Evolutionary conservation across 257 asterid genomes (phyloP).

Genomic region (Nicotiana tabacum): DNA sequence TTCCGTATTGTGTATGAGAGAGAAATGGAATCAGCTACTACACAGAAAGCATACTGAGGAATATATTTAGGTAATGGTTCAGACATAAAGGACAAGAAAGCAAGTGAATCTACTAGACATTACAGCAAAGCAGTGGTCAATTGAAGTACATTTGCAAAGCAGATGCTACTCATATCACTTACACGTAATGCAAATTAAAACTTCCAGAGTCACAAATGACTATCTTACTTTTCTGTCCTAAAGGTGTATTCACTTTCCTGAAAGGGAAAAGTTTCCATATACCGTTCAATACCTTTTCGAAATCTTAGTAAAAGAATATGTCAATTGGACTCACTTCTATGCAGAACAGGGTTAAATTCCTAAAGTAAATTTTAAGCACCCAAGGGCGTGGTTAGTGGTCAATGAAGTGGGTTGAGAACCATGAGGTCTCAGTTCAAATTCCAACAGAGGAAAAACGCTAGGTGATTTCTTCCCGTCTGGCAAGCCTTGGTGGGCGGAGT

Average conservation of each 20-base stretch:
- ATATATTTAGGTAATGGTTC: background rate
- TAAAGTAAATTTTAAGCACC: background rate
- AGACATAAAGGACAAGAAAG: background rate
- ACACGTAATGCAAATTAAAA: background rate
- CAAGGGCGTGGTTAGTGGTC: too few species aligned
- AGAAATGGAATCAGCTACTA: background rate
- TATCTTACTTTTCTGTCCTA: background rate
- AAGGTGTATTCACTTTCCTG: background rate
- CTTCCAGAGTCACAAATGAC: background rate
- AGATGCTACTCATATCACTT: background rate
- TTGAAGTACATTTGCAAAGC: slow-evolving; percentile 1
- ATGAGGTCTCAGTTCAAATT: too few species aligned
- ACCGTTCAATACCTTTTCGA: background rate
- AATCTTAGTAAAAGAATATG: background rate
- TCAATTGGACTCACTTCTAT: background rate
- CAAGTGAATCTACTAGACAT: background rate
- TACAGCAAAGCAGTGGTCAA: background rate
- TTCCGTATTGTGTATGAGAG: background rate
- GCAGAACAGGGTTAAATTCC: background rate
- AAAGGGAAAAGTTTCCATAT: background rate
- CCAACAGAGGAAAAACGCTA: too few species aligned
- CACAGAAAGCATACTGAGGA: background rate
- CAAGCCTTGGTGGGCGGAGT: too few species aligned
- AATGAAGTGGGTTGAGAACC: too few species aligned
- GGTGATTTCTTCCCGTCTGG: too few species aligned